Percentiles rank a stretch among this genome's conserved stretches.
These are phyloP conservation scores for Aspergillus clavatus DNA, from an alignment of 2,329 filamentous ascomycete genomes.

Conservation along the genomic window DNA sequence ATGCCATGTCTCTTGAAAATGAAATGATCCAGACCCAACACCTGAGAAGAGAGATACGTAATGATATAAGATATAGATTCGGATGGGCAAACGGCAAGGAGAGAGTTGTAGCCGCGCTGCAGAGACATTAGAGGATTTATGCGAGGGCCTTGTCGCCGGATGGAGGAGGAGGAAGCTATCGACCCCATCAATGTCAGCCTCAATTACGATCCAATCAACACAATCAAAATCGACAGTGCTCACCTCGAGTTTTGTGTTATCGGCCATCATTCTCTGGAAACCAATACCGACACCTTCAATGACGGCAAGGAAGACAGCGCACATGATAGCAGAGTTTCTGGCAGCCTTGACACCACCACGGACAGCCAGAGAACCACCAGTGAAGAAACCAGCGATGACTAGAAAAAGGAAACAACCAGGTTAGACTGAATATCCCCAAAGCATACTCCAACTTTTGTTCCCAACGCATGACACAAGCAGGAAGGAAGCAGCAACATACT, in stretches of 20 bases:
- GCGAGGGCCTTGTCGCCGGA: slow-evolving; percentile 34
- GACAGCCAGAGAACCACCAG: slow-evolving; percentile 84
- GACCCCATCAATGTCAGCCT: background rate
- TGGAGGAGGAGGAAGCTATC: slow-evolving; percentile 35
- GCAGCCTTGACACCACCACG: slow-evolving; percentile 88
- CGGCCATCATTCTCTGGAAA: slow-evolving; percentile 90
- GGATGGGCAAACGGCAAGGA: slow-evolving; percentile 17
- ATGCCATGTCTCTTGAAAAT: slow-evolving; percentile 32
- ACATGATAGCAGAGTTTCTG: slow-evolving; percentile 92
- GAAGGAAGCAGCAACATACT: slow-evolving; percentile 48
- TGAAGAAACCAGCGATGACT: slow-evolving; percentile 94
- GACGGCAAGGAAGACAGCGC: slow-evolving; percentile 86
- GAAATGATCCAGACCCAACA: slow-evolving; percentile 34
- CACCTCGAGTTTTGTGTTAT: slow-evolving; percentile 78
- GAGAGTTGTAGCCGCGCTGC: slow-evolving; percentile 11
- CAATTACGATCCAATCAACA: background rate
- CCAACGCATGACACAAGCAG: background rate
- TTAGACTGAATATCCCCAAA: background rate
- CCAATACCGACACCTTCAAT: slow-evolving; percentile 97
- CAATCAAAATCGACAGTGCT: slow-evolving; percentile 19
- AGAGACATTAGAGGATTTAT: slow-evolving; percentile 19
- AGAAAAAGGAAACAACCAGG: slow-evolving; percentile 3
- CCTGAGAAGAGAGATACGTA: slow-evolving; percentile 37
- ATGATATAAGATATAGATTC: slow-evolving; percentile 21
- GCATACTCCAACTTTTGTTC: background rate